A percentile compares a stretch with the other conserved stretches of the same genome.
Evolutionary conservation across 257 asterid species (phyloP).

Genomic region (Capsicum chinense): DNA sequence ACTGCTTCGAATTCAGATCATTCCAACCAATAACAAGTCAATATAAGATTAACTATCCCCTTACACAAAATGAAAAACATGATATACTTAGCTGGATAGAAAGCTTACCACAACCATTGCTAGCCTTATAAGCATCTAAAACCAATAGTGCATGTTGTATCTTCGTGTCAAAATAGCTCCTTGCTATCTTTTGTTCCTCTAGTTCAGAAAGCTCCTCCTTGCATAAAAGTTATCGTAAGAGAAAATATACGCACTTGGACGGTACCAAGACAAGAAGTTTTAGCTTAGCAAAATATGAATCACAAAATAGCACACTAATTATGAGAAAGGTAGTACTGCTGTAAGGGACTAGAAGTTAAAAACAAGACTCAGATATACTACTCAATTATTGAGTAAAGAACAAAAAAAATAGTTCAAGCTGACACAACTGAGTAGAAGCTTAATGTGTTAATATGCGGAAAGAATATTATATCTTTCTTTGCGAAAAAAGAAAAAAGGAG

Average conservation of each 20-base stretch:
- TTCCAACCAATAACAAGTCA: neutral
- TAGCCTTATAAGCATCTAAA: conserved; percentile 20
- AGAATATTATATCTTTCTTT: neutral
- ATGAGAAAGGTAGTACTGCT: neutral
- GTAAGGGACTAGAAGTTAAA: neutral
- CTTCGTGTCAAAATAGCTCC: neutral
- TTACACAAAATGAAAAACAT: neutral
- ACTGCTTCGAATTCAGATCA: neutral
- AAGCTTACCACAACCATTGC: conserved; percentile 1
- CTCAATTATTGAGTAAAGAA: neutral
- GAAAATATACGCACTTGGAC: neutral
- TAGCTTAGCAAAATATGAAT: neutral
- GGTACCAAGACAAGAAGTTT: neutral
- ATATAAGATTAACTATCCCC: neutral
- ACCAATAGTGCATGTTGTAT: conserved; percentile 19
- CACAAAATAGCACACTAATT: neutral
- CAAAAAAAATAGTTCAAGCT: neutral
- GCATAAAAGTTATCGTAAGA: neutral
- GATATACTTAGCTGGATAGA: neutral
- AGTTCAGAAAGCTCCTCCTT: neutral
- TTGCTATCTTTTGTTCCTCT: conserved; percentile 20
- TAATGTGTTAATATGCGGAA: neutral
- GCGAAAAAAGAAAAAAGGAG: neutral
- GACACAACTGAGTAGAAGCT: neutral
- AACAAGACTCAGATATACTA: neutral